Percentiles rank a stretch among this genome's conserved stretches.
Evolutionary conservation across 768 basidiomycete genomes (phyloP).

Genomic region (Amanita pallidorosea): DNA sequence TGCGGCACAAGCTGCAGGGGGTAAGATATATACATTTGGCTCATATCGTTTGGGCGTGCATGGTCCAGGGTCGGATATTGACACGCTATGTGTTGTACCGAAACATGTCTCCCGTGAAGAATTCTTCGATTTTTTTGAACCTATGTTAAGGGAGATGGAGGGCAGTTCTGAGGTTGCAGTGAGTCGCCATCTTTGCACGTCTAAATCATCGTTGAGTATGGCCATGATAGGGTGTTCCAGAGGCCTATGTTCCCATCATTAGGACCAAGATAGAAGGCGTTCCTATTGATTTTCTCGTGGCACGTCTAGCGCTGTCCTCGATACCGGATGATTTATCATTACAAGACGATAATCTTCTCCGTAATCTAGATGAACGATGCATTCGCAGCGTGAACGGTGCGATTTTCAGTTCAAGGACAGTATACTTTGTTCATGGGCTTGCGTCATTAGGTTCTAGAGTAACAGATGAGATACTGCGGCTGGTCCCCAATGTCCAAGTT

Average conservation of each 20-base stretch:
- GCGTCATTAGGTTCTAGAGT: slow-evolving; percentile 71
- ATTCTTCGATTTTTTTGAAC: slow-evolving; percentile 87
- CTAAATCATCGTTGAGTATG: slow-evolving; percentile 3
- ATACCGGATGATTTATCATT: slow-evolving; percentile 90
- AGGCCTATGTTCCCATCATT: slow-evolving; percentile 94
- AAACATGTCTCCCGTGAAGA: slow-evolving; percentile 94
- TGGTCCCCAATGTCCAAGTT: slow-evolving; percentile 89
- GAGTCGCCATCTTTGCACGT: slow-evolving; percentile 21
- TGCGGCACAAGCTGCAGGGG: slow-evolving; percentile 83
- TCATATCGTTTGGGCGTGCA: slow-evolving; percentile 98
- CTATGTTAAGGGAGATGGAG: slow-evolving; percentile 75
- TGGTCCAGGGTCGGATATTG: slow-evolving; percentile 92
- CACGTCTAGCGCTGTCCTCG: slow-evolving; percentile 72
- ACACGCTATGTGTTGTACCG: slow-evolving; percentile 96
- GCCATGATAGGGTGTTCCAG: slow-evolving; percentile 73
- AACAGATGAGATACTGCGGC: slow-evolving; percentile 87
- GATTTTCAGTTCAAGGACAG: slow-evolving; percentile 31
- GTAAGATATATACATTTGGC: slow-evolving; percentile 98
- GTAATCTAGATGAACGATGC: slow-evolving; percentile 89
- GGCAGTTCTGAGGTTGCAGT: slow-evolving; percentile 87
- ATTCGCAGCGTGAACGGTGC: slow-evolving; percentile 75
- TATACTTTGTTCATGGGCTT: slow-evolving; percentile 6
- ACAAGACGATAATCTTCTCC: slow-evolving; percentile 82
- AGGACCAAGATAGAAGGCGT: slow-evolving; percentile 86
- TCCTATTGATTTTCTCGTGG: slow-evolving; percentile 91